Evolutionary conservation across 2,329 filamentous ascomycete species (phyloP), one percentile per base, ranked within the genome.

Genomic region (Ophiostoma perfectum): DNA sequence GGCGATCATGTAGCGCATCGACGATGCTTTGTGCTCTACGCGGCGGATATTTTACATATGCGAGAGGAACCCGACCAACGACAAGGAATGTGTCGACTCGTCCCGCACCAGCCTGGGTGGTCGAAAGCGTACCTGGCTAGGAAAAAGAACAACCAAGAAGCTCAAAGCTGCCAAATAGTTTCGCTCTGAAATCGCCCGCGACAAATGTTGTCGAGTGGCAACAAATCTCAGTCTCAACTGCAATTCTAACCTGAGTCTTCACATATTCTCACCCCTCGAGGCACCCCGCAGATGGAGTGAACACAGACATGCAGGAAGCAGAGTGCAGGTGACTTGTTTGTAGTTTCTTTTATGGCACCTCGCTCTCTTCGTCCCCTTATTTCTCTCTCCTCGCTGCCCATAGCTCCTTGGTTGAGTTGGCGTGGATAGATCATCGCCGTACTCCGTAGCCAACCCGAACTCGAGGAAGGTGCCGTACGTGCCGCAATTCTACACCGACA

Each of bases 1-100:
- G 49, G 49, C n/a, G 49, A 55, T 55, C 49, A 55, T 55, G 7
- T 55, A 36, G n/a, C 49, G 49, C n/a, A 55, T 55, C 49, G 49
- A 55, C 27, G 18, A 55, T 55, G 49, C 49, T 27, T 55, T 6
- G 47, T 6, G 27, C 27, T 27, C 27, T 27, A 27, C 27, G 27
- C 27, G 27, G 27, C 27, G 27, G 27, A 27, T 27, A 27, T n/a
- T 49, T 49, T 16, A n/a, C 14, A 7, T 6, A 5, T 16, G 4
- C 6, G 8, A 49, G 47, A n/a, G 5, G 47, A 47, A 49, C 27
- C 27, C 27, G 27, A 49, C 16, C 16, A 6, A 49, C 18, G 16
- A 55, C 49, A 55, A 55, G 49, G 49, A 27, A 55, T 55, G 49
- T 27, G n/a, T 55, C 27, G 49, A 55, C 18, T 4, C 11, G 49